Evolutionary conservation across 2,329 filamentous ascomycete genomes (phyloP).

Genomic region (Curvularia verruculosa): DNA sequence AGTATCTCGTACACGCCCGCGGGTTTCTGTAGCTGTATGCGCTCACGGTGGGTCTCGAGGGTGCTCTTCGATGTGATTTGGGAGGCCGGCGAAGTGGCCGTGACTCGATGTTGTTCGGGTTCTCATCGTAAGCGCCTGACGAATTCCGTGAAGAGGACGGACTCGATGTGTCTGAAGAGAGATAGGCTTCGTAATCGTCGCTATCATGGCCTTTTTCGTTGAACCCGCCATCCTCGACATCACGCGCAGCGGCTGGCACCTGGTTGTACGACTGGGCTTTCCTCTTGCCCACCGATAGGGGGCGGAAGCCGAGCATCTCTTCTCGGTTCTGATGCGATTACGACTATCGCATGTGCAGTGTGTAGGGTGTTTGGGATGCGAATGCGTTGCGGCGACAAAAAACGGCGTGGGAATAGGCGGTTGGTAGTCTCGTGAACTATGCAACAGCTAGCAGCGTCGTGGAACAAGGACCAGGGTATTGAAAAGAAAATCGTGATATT

Average conservation of each 20-base stretch:
- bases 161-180: constrained; percentile 52
- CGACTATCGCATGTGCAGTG: constrained; percentile 14
- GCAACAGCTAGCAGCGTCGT: neutral
- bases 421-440: neutral
- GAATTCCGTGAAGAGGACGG: constrained; percentile 61
- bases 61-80: constrained; percentile 22
- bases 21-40: constrained; percentile 67
- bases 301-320: constrained; percentile 47
- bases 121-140: constrained; percentile 36
- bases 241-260: constrained; percentile 36
- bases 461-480: neutral
- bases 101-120: constrained; percentile 36
- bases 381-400: neutral
- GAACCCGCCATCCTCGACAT: constrained; percentile 43
- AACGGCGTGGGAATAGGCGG: neutral
- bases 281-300: constrained; percentile 47
- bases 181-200: constrained; percentile 43
- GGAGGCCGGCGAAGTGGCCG: constrained; percentile 25
- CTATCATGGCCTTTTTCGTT: constrained; percentile 50
- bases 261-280: constrained; percentile 43
- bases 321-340: neutral
- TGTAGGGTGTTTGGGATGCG: neutral
- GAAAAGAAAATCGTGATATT: constrained; percentile 3
- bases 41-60: constrained; percentile 38
- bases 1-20: constrained; percentile 75